Evolutionary conservation across 2,329 filamentous ascomycete species (phyloP), one percentile per base, ranked within the genome.

Genomic region (Aspergillus arachidicola): DNA sequence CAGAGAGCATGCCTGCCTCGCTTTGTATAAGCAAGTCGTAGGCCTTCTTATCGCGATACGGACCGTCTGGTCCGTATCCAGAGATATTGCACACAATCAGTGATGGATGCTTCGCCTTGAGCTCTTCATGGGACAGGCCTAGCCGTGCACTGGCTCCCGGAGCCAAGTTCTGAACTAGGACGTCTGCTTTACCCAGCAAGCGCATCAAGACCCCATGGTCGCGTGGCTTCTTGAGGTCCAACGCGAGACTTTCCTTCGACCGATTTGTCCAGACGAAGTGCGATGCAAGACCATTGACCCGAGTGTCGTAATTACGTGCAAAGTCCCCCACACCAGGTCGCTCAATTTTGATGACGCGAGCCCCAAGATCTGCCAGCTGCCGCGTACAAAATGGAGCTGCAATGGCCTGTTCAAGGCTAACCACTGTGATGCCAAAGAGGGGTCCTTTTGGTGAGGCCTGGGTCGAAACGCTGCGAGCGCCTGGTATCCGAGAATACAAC

Each of bases 181-280:
- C 82, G 61, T 86, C 84, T 2, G 83, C 80, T 26, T 77, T 78
- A 9, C 69, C 66, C 0, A 86, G 69, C 1, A 85, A 73, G 14
- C 74, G 76, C 70, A 76, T 79, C n/a, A 85, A 69, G 1, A 82
- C 70, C 0, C 70, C 65, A 53, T 84, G 76, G 51, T 85, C 80
- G 6, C 73, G 69, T 0, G 77, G 65, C 12, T 78, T 68, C 64
- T 86, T 86, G 19, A 86, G 66, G 48, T 86, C 80, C 0, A 86
- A 75, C 0, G 82, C 82, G 10, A 86, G 71, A 55, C 82, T 84
- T 68, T 86, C 83, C 59, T 86, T 86, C 7, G 83, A 84, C 26
- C 84, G 79, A 64, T 85, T 86, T 0, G 81, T 77, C 84, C 84
- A 86, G n/a, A 86, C 78, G 61, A 86, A 86, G 67, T 86, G 84